Percentiles rank a stretch among this genome's conserved stretches.
phyloP scores from a whole-genome alignment of 2,329 filamentous ascomycete species.

The Grosmannia clavigera region DNA sequence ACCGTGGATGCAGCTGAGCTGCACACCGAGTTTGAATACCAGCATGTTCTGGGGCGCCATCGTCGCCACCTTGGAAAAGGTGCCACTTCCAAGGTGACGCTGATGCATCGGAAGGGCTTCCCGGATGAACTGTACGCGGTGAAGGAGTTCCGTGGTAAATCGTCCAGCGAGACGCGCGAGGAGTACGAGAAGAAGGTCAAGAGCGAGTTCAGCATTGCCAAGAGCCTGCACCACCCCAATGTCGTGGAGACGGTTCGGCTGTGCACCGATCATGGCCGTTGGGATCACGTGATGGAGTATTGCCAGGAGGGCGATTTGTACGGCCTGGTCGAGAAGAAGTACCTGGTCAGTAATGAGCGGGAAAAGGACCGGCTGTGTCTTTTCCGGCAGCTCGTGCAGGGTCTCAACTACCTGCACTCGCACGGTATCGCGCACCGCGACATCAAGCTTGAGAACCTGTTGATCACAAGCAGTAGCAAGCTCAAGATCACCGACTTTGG shows the following conservation, averaged over 20 bases:
- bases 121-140: constrained; percentile 62
- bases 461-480: constrained; percentile 66
- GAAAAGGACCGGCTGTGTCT: constrained; percentile 63
- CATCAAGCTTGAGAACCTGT: constrained; percentile 78
- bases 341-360: constrained; percentile 52
- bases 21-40: constrained; percentile 56
- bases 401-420: constrained; percentile 67
- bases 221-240: constrained; percentile 75
- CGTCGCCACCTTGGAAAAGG: constrained; percentile 71
- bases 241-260: constrained; percentile 70
- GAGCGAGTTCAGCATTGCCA: constrained; percentile 79
- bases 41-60: constrained; percentile 58
- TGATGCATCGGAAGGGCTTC: constrained; percentile 62
- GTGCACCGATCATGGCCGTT: constrained; percentile 61
- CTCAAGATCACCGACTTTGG: constrained; percentile 90
- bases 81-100: constrained; percentile 67
- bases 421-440: constrained; percentile 85
- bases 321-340: constrained; percentile 57
- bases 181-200: constrained; percentile 86
- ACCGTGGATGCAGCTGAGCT: constrained; percentile 58
- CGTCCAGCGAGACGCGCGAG: constrained; percentile 52
- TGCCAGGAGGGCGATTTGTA: constrained; percentile 75
- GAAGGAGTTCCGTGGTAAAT: constrained; percentile 73
- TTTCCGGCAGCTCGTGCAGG: constrained; percentile 80
- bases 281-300: constrained; percentile 92